A percentile compares a stretch with the other conserved stretches of the same genome.
Conservation (phyloP, 345 rosid genomes). For the Citropsis articulata region DNA sequence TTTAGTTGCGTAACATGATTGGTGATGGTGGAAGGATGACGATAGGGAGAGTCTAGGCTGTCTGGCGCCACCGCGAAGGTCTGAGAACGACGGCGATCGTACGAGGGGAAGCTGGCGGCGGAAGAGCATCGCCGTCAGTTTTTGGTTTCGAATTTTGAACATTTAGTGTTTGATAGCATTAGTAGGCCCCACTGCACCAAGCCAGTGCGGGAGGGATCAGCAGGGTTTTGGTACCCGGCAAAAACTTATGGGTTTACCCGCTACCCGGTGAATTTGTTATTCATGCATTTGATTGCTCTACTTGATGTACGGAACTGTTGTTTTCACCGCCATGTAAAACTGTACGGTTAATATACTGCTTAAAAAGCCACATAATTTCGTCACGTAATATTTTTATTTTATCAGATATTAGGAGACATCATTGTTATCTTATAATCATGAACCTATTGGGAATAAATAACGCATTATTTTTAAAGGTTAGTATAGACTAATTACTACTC, state of each 20-base stretch:
- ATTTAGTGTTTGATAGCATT: not conserved
- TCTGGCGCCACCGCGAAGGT: not conserved
- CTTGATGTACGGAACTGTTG: no score
- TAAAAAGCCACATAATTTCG: no score
- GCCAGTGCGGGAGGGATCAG: not conserved
- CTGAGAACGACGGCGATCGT: conserved; percentile 12
- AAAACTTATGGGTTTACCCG: not conserved
- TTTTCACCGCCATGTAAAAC: no score
- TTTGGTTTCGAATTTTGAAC: no score
- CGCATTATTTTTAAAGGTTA: no score
- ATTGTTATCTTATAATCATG: no score
- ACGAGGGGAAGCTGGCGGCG: conserved; percentile 40
- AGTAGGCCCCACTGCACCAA: not conserved
- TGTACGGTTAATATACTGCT: no score
- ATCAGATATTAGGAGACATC: no score
- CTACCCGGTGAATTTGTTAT: not conserved
- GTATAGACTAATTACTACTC: no score
- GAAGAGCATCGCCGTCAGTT: conserved; percentile 12
- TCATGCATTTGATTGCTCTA: no score
- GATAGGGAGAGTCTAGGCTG: not conserved
- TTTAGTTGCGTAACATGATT: conserved; percentile 20
- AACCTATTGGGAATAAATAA: no score
- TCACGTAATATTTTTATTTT: no score
- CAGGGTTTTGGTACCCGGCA: conserved; percentile 7
- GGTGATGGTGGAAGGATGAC: conserved; percentile 11